Evolutionary conservation across 768 basidiomycete genomes (phyloP), one percentile per base, ranked within the genome.

Genomic region (Termitomyces heimii): DNA sequence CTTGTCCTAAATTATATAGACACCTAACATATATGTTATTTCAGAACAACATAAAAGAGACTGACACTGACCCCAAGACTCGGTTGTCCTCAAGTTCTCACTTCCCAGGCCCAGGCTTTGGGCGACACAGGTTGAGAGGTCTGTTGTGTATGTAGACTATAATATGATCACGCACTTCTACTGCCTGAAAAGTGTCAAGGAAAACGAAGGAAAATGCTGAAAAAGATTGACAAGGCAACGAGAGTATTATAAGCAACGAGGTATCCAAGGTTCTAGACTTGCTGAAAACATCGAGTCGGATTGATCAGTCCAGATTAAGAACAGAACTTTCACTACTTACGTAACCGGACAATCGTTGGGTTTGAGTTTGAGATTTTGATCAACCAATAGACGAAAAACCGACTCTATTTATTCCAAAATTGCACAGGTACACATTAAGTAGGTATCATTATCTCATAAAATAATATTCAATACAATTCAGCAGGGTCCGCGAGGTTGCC

Each of bases 281-380:
- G 35, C 18, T 52, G 37, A 52, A 37, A 26, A 52, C 13, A 39
- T 39, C 49, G 49, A 52, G 50, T 52, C 50, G 50, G 50, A 52
- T 29, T 49, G n/a, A 40, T 40, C 20, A 32, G 8, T 48, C 32
- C 48, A 49, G 31, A 35, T 34, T 35, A 2, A 37, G 50, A 39
- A 51, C 24, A 28, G 35, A 22, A 31, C 47, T 32, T 48, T 39
- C 10, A 39, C 5, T 8, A 12, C 16, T 51, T 51, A 51, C 10
- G 49, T 51, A 51, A 51, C 35, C 35, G 24, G 24, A n/a, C 22
- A 48, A 22, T 47, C 18, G 8, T 49, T 40, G 39, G 20, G 39
- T 40, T 40, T 40, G n/a, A 40, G 35, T 37, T 32, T 32, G 32
- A 35, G 3, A 14, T 14, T 40, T n/a, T 40, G 39, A 40, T 40